Evolutionary conservation across 1,284 basidiomycete genomes (phyloP).

Genomic region (Earliella scabrosa): DNA sequence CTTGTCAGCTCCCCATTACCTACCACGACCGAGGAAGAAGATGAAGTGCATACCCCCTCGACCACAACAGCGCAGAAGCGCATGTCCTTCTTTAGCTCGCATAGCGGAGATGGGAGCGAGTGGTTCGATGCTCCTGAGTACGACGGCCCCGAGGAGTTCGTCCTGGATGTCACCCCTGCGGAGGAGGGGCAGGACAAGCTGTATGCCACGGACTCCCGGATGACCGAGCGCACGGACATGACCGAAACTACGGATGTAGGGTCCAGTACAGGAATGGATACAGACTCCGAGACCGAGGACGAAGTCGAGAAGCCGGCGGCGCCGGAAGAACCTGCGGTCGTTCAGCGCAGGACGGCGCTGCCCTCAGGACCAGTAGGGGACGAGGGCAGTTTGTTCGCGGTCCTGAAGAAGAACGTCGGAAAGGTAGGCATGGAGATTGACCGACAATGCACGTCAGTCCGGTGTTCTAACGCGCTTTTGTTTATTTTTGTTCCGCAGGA

Average conservation of each 20-base stretch:
- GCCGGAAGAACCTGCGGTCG: constrained; percentile 21
- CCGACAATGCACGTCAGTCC: neutral
- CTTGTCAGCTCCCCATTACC: constrained; percentile 48
- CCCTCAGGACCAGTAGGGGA: constrained; percentile 74
- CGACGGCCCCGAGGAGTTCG: constrained; percentile 70
- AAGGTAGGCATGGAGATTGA: constrained; percentile 60
- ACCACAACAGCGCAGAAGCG: constrained; percentile 44
- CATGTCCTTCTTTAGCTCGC: constrained; percentile 55
- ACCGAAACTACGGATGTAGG: constrained; percentile 22
- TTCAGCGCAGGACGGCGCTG: constrained; percentile 64
- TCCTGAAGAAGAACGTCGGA: constrained; percentile 92
- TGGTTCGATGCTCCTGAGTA: constrained; percentile 75
- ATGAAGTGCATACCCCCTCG: constrained; percentile 36
- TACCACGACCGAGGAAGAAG: constrained; percentile 54
- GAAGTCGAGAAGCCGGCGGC: constrained; percentile 20
- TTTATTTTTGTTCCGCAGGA: too few relatives aligned
- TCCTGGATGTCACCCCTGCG: constrained; percentile 53
- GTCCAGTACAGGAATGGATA: constrained; percentile 24
- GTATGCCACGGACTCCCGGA: constrained; percentile 40
- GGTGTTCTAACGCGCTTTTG: neutral
- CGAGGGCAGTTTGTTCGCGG: constrained; percentile 85
- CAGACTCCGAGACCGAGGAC: constrained; percentile 30
- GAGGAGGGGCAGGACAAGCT: constrained; percentile 47
- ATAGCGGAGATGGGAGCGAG: constrained; percentile 59
- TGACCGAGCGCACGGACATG: constrained; percentile 35